Base-by-base conservation (phyloP, 2,329 filamentous ascomycete genomes). In the Trichoderma lentiforme region DNA sequence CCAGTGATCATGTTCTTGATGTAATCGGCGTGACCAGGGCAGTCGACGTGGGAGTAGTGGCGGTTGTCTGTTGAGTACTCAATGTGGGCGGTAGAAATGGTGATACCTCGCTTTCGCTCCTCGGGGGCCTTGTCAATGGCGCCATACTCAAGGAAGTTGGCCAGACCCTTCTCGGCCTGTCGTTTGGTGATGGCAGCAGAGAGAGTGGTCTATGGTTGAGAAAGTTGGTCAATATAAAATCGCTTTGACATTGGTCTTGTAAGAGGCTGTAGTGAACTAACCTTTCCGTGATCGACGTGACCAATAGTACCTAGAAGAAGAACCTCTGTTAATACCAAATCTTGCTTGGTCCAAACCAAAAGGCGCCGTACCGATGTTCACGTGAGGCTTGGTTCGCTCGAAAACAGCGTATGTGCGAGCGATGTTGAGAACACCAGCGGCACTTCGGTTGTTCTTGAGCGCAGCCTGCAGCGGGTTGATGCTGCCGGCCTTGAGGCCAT, bases 1-100 rank as follows among this genome's bases (percentile, higher is more conserved):
- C 96, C 96, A 77, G 96, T 99, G 84, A 99, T 99, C 96, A 99
- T 99, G 92, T 99, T 99, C 91, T 99, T 99, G 88, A 99, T 98
- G 89, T 99, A 99, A 94, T 99, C 96, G 85, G 96, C 96, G 92
- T 99, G 96, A 85, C 96, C 96, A 73, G 96, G 96, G 86, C 96
- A 99, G 90, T 99, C 96, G 87, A 99, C 96, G 90, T 99, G 96
- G 80, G 96, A 96, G 86, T 99, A 99, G 88, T 99, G 96, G 81
- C 96, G 92, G 82, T 87, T 88, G 0, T 97, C 93, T 83, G 96
- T 99, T 78, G 93, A 86, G 88, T 98, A 99, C 87, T 99, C 96
- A 86, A 99, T 97, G 86, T 99, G 96, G 77, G 96, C 94, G 71
- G 96, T 97, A 73, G 96, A 95, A 82, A 99, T 99, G 82, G 96